Percentiles rank a stretch among this genome's conserved stretches.
Conservation (phyloP, 139 green algal genomes). For the Picocystis salinarum region DNA sequence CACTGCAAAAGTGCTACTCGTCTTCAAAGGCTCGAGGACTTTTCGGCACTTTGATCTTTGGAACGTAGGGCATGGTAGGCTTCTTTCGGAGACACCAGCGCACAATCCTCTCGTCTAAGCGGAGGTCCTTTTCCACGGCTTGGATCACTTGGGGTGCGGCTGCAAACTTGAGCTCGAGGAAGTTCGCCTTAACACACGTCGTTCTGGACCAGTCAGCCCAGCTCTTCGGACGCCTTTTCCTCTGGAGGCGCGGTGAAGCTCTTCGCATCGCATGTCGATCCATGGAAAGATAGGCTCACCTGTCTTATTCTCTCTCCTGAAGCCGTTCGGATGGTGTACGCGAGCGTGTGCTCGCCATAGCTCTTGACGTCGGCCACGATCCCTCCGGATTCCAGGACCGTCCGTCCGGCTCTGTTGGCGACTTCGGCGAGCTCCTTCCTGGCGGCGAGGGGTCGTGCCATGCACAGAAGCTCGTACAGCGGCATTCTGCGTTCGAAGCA, state of each 20-base stretch:
- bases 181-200: slow-evolving; percentile 24
- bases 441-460: slow-evolving; percentile 29
- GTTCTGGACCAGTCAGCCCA: not conserved
- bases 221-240: too few species aligned
- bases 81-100: slow-evolving; percentile 45
- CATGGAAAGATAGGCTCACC: slow-evolving; percentile 17
- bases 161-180: slow-evolving; percentile 63
- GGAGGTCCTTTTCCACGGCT: slow-evolving; percentile 36
- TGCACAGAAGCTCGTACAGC: slow-evolving; percentile 59
- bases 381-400: slow-evolving; percentile 36
- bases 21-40: not conserved
- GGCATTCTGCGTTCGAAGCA: slow-evolving; percentile 55
- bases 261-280: too few species aligned
- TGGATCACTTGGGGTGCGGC: slow-evolving; percentile 14
- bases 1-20: not conserved
- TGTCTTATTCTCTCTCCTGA: slow-evolving; percentile 27
- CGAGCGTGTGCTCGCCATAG: slow-evolving; percentile 43
- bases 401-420: slow-evolving; percentile 21
- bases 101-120: slow-evolving; percentile 41
- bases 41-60: slow-evolving; percentile 4
- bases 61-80: slow-evolving; percentile 8
- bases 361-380: slow-evolving; percentile 44
- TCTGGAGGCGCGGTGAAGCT: too few species aligned
- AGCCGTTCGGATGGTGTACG: slow-evolving; percentile 44
- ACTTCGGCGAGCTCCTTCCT: slow-evolving; percentile 16